phyloP scores from a whole-genome alignment of 139 green algal species.

The Coelastrella sp. region DNA sequence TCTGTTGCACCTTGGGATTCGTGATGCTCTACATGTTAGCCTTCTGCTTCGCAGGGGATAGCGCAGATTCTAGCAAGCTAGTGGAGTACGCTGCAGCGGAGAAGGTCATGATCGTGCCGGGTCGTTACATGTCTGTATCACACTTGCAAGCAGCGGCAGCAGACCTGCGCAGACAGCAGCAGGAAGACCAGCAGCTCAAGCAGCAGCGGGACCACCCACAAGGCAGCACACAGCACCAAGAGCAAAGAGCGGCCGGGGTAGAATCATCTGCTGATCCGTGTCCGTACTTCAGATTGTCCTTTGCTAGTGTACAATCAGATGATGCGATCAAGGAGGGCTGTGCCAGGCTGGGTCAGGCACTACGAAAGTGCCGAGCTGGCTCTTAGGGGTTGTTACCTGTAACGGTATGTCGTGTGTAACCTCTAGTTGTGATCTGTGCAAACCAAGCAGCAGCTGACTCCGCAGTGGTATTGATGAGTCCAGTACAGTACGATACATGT shows the following conservation, averaged over 20 bases:
- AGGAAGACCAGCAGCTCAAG: neutral
- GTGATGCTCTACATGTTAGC: neutral
- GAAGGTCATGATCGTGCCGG: slow-evolving; percentile 28
- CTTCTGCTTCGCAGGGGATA: slow-evolving; percentile 2
- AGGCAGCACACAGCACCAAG: neutral
- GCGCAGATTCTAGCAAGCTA: neutral
- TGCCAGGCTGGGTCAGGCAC: slow-evolving; percentile 40
- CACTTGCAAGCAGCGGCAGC: slow-evolving; percentile 17
- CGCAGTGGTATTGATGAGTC: too few relatives aligned
- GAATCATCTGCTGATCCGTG: neutral
- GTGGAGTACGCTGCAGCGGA: slow-evolving; percentile 13
- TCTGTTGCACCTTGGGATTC: neutral
- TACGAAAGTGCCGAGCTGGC: neutral
- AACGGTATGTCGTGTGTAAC: too few relatives aligned
- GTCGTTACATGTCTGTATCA: neutral
- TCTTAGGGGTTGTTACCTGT: too few relatives aligned
- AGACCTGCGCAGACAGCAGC: neutral
- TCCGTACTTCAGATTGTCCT: slow-evolving; percentile 64
- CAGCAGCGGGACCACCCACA: slow-evolving; percentile 24
- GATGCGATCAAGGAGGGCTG: slow-evolving; percentile 58
- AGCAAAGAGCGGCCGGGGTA: neutral
- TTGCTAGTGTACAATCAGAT: slow-evolving; percentile 42
- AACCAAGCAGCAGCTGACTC: too few relatives aligned
- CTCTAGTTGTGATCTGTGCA: too few relatives aligned
- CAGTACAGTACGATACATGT: too few relatives aligned